Conservation (phyloP, 2,329 filamentous ascomycete genomes). For the Botrytis paeoniae region DNA sequence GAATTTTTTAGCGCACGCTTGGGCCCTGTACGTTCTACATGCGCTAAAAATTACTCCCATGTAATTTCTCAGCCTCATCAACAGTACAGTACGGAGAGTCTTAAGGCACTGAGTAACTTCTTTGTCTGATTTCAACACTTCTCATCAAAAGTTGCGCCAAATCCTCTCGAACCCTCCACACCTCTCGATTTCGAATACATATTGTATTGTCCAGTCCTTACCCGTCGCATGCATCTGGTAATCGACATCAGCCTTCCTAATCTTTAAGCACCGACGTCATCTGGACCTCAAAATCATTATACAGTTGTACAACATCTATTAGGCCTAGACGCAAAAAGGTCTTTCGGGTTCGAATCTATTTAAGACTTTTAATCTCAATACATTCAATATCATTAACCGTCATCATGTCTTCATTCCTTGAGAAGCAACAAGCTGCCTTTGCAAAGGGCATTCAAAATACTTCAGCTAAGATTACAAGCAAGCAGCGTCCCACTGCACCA, state of each 20-base stretch:
- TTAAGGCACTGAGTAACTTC: neutral
- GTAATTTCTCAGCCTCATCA: slow-evolving; percentile 12
- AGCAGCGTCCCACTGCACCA: slow-evolving; percentile 51
- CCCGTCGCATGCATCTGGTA: neutral
- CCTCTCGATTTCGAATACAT: neutral
- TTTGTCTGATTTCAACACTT: neutral
- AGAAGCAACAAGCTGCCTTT: slow-evolving; percentile 63
- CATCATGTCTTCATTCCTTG: slow-evolving; percentile 60
- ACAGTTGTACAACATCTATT: neutral
- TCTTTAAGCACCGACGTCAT: neutral
- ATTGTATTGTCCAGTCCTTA: neutral
- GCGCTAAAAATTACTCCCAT: neutral
- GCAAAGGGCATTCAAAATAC: slow-evolving; percentile 60
- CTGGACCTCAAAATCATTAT: neutral
- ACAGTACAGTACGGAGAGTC: neutral
- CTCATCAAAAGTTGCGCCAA: neutral
- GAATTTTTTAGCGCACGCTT: neutral
- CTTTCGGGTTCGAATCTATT: neutral
- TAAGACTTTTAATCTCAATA: neutral
- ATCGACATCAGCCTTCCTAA: neutral
- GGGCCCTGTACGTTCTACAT: neutral
- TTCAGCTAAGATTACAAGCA: slow-evolving; percentile 58
- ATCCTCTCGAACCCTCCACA: neutral
- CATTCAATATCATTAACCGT: slow-evolving; percentile 16
- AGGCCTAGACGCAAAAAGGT: neutral